phyloP scores from a whole-genome alignment of 805 yeast species.

The Danielia oregonensis region DNA sequence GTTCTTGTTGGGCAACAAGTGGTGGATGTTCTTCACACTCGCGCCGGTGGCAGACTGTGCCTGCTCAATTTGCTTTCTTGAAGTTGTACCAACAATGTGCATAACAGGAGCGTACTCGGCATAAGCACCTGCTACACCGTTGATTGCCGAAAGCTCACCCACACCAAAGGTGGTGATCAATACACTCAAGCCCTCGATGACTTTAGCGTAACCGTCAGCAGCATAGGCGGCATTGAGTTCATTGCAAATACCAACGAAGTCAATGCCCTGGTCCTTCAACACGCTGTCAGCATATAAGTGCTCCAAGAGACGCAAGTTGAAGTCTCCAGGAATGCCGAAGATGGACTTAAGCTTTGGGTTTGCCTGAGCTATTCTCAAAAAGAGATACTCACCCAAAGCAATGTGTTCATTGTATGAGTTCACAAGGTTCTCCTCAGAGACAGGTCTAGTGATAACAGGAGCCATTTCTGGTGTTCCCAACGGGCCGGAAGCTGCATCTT shows the following conservation, averaged over 20 bases:
- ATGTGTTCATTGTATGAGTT: constrained; percentile 13
- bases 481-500: too few species aligned
- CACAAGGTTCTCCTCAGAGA: constrained; percentile 7
- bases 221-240: constrained; percentile 88
- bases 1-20: constrained; percentile 52
- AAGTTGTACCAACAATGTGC: constrained; percentile 75
- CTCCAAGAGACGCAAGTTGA: constrained; percentile 65
- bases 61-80: constrained; percentile 20
- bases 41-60: constrained; percentile 13
- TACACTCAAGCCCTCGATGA: constrained; percentile 58
- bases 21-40: constrained; percentile 43
- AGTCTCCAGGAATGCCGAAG: constrained; percentile 82
- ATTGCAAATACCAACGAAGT: constrained; percentile 83
- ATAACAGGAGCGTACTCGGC: constrained; percentile 78
- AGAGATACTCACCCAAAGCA: constrained; percentile 65
- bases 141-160: constrained; percentile 82
- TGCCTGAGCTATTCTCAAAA: constrained; percentile 50
- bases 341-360: constrained; percentile 50
- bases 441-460: constrained; percentile 13
- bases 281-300: constrained; percentile 48
- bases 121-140: constrained; percentile 79
- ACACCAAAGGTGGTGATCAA: constrained; percentile 78
- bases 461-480: constrained; percentile 12
- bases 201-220: constrained; percentile 82
- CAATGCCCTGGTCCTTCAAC: constrained; percentile 36